phyloP scores from a whole-genome alignment of 2,329 filamentous ascomycete species.

The Plenodomus lindquistii region DNA sequence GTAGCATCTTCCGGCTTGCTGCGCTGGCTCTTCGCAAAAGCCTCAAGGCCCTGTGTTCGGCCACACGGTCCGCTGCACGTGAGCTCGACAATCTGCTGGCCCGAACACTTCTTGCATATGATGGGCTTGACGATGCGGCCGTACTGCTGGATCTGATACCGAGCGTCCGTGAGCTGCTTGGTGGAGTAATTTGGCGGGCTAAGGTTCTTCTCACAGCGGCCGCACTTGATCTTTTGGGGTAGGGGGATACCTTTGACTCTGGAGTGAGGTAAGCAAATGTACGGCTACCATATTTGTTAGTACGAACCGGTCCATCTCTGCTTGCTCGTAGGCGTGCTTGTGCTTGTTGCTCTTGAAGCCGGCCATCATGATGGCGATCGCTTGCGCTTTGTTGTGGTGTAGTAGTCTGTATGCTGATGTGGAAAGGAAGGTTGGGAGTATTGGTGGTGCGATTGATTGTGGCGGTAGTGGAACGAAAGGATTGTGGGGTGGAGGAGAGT shows the following conservation, averaged over 20 bases:
- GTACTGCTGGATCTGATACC: slow-evolving; percentile 18
- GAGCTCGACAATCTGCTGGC: slow-evolving; percentile 50
- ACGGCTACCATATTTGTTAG: background rate
- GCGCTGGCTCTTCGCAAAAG: slow-evolving; percentile 56
- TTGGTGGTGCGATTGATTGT: background rate
- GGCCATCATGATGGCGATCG: background rate
- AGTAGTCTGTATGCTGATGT: background rate
- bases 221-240: slow-evolving; percentile 49
- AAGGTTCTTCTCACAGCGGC: slow-evolving; percentile 50
- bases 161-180: slow-evolving; percentile 49
- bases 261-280: background rate
- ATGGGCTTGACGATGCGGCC: slow-evolving; percentile 27
- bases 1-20: slow-evolving; percentile 48
- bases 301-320: slow-evolving; percentile 6
- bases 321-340: slow-evolving; percentile 1
- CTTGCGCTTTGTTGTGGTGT: background rate
- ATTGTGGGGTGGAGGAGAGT: background rate
- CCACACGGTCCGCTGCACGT: slow-evolving; percentile 54
- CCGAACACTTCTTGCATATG: slow-evolving; percentile 52
- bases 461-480: background rate
- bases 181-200: slow-evolving; percentile 49
- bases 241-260: slow-evolving; percentile 20
- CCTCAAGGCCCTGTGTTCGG: slow-evolving; percentile 51
- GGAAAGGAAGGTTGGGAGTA: background rate
- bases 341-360: background rate